Evolutionary conservation across 2,329 filamentous ascomycete species (phyloP).

Genomic region (Fusarium siculi): DNA sequence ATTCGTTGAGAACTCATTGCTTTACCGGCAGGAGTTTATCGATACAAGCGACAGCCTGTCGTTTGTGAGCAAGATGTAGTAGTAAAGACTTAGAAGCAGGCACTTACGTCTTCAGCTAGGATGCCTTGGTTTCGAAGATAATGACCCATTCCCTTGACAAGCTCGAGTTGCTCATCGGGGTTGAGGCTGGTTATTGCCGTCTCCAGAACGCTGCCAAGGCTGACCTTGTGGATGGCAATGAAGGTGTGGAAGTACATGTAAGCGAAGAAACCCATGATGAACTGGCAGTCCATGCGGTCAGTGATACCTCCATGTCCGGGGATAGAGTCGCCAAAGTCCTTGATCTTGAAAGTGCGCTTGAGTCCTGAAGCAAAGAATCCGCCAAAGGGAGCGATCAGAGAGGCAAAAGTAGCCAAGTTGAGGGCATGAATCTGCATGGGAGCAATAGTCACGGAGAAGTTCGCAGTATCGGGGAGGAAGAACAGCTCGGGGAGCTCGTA

Average conservation of each 20-base stretch:
- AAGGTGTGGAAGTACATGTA: slow-evolving; percentile 99
- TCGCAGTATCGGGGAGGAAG: slow-evolving; percentile 69
- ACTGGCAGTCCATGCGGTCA: slow-evolving; percentile 99
- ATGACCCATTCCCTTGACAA: slow-evolving; percentile 71
- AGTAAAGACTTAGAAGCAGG: background rate
- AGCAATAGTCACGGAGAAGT: slow-evolving; percentile 76
- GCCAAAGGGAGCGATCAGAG: slow-evolving; percentile 95
- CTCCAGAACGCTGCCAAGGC: slow-evolving; percentile 88
- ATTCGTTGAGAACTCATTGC: slow-evolving; percentile 30
- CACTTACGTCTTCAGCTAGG: slow-evolving; percentile 48
- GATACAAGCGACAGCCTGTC: slow-evolving; percentile 43
- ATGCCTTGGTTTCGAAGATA: slow-evolving; percentile 74
- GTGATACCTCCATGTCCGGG: slow-evolving; percentile 98
- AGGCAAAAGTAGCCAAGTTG: slow-evolving; percentile 91
- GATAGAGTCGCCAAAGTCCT: slow-evolving; percentile 98
- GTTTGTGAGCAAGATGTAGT: slow-evolving; percentile 1
- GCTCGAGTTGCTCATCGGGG: slow-evolving; percentile 88
- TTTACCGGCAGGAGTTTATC: slow-evolving; percentile 39
- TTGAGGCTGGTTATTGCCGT: slow-evolving; percentile 89
- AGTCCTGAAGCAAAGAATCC: slow-evolving; percentile 98
- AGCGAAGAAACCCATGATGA: slow-evolving; percentile 99
- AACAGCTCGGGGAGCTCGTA: slow-evolving; percentile 80
- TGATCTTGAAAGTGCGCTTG: slow-evolving; percentile 99
- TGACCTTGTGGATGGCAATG: slow-evolving; percentile 88
- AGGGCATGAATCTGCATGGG: slow-evolving; percentile 96